A percentile compares a stretch with the other conserved stretches of the same genome.
Conservation (phyloP, 306 rosid species). For the Gastrolobium bilobum region DNA sequence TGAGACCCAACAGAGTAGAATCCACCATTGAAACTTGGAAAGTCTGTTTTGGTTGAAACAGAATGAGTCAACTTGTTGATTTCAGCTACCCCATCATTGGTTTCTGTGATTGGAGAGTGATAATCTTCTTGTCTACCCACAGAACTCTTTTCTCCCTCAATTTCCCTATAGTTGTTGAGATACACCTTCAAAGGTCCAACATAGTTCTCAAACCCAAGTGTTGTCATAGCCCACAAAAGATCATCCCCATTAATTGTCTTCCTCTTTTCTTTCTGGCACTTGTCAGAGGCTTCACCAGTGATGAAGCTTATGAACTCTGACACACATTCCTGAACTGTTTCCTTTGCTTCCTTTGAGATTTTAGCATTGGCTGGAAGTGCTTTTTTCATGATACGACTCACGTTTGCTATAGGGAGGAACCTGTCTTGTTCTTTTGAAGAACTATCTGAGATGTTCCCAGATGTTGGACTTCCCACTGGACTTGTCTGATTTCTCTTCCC, state of each 20-base stretch:
- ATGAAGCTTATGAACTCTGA: constrained; percentile 95
- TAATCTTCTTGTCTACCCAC: constrained; percentile 58
- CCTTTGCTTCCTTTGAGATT: constrained; percentile 88
- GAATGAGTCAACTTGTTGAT: constrained; percentile 38
- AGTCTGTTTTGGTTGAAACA: constrained; percentile 35
- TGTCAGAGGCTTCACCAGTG: constrained; percentile 91
- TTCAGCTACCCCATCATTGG: constrained; percentile 35
- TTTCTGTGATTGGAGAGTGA: constrained; percentile 33
- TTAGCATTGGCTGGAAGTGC: constrained; percentile 88
- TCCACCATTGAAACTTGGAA: constrained; percentile 58
- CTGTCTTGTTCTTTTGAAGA: constrained; percentile 79
- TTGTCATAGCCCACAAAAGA: constrained; percentile 92
- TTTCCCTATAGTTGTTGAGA: constrained; percentile 79
- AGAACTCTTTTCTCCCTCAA: constrained; percentile 70
- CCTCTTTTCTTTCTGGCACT: constrained; percentile 86
- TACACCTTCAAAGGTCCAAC: constrained; percentile 78
- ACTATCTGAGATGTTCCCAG: constrained; percentile 71
- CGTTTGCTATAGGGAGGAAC: constrained; percentile 90
- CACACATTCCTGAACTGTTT: constrained; percentile 87
- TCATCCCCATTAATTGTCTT: constrained; percentile 92
- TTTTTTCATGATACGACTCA: constrained; percentile 85
- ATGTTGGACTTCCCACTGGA: constrained; percentile 80
- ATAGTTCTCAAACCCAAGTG: constrained; percentile 83
- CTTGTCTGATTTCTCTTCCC: constrained; percentile 68
- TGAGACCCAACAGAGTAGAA: constrained; percentile 63